phyloP scores from a whole-genome alignment of 2,329 filamentous ascomycete species.

The Cladobotryum mycophilum region DNA sequence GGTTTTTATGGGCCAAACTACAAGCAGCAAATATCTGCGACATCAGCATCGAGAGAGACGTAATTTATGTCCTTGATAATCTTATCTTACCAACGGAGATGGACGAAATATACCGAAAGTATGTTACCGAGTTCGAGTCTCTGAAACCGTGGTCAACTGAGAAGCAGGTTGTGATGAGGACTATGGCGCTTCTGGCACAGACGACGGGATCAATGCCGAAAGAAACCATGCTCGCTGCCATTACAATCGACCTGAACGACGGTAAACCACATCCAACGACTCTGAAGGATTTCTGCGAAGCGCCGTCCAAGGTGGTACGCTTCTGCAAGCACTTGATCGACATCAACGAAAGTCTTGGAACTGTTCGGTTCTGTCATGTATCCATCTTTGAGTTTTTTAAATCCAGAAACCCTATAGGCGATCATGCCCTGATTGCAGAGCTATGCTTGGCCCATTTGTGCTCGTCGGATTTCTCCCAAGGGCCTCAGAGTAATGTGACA shows the following conservation, averaged over 20 bases:
- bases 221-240: not conserved
- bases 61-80: not conserved
- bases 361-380: not conserved
- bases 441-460: not conserved
- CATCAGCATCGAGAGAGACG: not conserved
- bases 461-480: not conserved
- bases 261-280: not conserved
- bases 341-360: not conserved
- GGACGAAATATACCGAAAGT: not conserved
- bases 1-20: not conserved
- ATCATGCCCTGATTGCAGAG: not conserved
- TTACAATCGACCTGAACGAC: not conserved
- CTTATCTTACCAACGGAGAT: not conserved
- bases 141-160: not conserved
- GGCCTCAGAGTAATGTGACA: not conserved
- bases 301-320: not conserved
- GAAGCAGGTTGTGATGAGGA: not conserved
- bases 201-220: not conserved
- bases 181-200: not conserved
- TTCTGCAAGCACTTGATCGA: not conserved
- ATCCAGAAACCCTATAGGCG: not conserved
- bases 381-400: not conserved
- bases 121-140: not conserved
- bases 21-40: not conserved
- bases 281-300: not conserved